Evolutionary conservation across 352 stramenopile genomes (phyloP).

Genomic region (Halophytophthora batemanensis): DNA sequence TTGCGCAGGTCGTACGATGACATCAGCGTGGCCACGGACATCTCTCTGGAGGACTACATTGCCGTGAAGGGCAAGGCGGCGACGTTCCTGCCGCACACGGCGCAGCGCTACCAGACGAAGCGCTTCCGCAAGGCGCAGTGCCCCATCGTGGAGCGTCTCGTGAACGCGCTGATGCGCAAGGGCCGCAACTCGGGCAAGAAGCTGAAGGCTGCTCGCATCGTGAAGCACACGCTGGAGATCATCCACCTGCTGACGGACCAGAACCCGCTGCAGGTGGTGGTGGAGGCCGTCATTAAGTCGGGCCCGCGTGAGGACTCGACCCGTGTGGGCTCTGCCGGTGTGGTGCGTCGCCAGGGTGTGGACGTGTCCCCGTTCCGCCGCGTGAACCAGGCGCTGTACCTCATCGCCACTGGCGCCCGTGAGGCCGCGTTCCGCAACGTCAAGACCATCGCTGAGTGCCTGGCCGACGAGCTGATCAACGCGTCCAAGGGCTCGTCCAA

Average conservation of each 20-base stretch:
- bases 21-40: conserved; percentile 96
- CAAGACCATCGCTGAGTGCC: conserved; percentile 99
- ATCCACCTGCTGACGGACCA: conserved; percentile 99
- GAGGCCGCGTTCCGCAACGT: conserved; percentile 99
- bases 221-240: conserved; percentile 99
- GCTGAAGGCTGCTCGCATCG: conserved; percentile 98
- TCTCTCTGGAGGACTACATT: conserved; percentile 99
- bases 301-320: conserved; percentile 99
- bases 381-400: conserved; percentile 99
- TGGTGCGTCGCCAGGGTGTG: conserved; percentile 99
- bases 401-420: conserved; percentile 96
- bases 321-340: conserved; percentile 98
- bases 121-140: conserved; percentile 99
- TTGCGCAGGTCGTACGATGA: conserved; percentile 95
- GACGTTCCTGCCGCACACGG: conserved; percentile 99
- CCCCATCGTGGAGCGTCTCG: conserved; percentile 98
- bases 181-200: conserved; percentile 99
- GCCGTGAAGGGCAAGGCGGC: conserved; percentile 98
- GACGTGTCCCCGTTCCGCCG: conserved; percentile 99
- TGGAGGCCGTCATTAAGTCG: conserved; percentile 91
- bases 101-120: conserved; percentile 99
- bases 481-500: conserved; percentile 99
- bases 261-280: conserved; percentile 98
- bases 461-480: conserved; percentile 99
- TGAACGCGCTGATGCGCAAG: conserved; percentile 98